phyloP scores from a whole-genome alignment of 192 early-diverging fungal species.

The Dissophora ornata region DNA sequence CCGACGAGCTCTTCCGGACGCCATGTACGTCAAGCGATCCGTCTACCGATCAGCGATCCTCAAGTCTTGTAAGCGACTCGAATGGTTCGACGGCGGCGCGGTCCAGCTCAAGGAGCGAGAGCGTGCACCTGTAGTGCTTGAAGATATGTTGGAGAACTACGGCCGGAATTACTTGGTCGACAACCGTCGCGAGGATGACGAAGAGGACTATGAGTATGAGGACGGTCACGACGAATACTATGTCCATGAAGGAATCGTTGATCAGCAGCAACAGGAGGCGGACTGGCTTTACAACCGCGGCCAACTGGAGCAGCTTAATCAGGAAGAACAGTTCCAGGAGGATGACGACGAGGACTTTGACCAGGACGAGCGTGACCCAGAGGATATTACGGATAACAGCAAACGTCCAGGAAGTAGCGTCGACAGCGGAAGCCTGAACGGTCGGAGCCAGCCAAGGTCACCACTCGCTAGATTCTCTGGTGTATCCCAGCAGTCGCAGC shows the following conservation, averaged over 20 bases:
- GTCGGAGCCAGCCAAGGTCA: slow-evolving; percentile 4
- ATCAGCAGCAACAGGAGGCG: slow-evolving; percentile 3
- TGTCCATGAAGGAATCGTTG: background rate
- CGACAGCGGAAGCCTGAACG: slow-evolving; percentile 32
- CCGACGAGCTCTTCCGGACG: slow-evolving; percentile 39
- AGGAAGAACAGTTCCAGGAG: slow-evolving; percentile 2
- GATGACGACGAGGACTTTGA: slow-evolving; percentile 29
- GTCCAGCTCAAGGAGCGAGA: slow-evolving; percentile 41
- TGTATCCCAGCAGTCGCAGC: background rate
- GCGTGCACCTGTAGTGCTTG: slow-evolving; percentile 26
- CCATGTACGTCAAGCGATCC: slow-evolving; percentile 44
- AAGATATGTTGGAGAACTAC: slow-evolving; percentile 36
- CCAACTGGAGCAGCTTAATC: slow-evolving; percentile 4
- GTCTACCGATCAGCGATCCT: slow-evolving; percentile 45
- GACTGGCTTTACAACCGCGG: slow-evolving; percentile 23
- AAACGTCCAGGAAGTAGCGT: slow-evolving; percentile 36
- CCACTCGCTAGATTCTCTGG: slow-evolving; percentile 16
- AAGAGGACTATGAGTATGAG: slow-evolving; percentile 38
- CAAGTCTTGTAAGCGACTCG: slow-evolving; percentile 43
- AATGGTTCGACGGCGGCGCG: slow-evolving; percentile 50
- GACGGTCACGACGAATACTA: slow-evolving; percentile 10
- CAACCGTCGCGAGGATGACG: slow-evolving; percentile 41
- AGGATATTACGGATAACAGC: slow-evolving; percentile 49
- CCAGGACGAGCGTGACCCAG: slow-evolving; percentile 31
- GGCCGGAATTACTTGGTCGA: slow-evolving; percentile 27